Base-by-base conservation (phyloP, 345 rosid genomes). In the Populus tremula region DNA sequence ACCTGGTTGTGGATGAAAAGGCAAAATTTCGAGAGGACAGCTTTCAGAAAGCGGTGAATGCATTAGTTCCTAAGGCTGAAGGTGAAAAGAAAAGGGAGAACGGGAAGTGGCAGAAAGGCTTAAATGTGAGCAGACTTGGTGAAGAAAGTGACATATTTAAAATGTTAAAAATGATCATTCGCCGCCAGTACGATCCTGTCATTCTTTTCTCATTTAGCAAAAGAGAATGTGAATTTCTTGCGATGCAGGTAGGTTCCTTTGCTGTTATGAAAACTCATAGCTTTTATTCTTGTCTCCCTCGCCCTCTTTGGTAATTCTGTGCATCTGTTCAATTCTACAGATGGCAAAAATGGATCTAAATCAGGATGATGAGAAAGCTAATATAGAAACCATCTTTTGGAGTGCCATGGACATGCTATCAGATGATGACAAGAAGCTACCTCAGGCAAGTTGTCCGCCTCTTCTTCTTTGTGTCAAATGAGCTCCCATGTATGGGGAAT, bases 381-480 rank as follows among this genome's bases (percentile, higher is more conserved):
- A 86, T 76, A 92, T 82, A 70, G 99, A 96, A 85, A 88, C 86
- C 33, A 92, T 93, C 74, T 96, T 93, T 78, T 92, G 94, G 89
- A 93, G 93, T 88, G 99, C 99, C 77, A 93, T 96, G 86, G 98
- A 90, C 88, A 92, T 90, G 94, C 98, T 96, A 73, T 96, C 99
- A 33, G 92, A 92, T 74, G 99, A 96, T 82, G 99, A 96, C 85
- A 96, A 92, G 85, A 93, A 96, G 89, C 94, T 96, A 77, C 99
- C 99, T 69, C 99, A 96, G 99, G 99, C 85, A 91, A 89, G 93
- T 83, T 78, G 25, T 83, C 69, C 67, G 78, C 59, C 43, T 67
- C 50, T 79, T 74, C 33, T 79, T 82, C 72, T 71, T 25, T 67
- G 76, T 66, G 72, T 17, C 38, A 53, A 33, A n/a, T 64, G 21